phyloP scores from a whole-genome alignment of 2,329 filamentous ascomycete species.

The Colletotrichum horii region DNA sequence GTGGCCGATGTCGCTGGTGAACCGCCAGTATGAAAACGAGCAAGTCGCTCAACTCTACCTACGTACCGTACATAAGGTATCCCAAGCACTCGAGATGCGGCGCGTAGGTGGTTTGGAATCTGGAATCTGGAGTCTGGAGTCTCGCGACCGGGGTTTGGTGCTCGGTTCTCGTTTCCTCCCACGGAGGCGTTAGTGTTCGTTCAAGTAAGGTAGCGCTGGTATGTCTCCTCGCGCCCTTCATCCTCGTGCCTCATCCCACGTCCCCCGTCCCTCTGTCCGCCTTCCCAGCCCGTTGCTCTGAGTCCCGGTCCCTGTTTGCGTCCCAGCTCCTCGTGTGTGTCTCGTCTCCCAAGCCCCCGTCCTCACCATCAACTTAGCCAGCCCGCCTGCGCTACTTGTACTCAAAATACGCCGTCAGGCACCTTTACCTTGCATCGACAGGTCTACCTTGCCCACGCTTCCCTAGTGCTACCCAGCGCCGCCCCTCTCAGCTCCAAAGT shows the following conservation, averaged over 20 bases:
- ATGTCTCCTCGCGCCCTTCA: not conserved
- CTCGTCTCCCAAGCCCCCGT: not conserved
- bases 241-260: not conserved
- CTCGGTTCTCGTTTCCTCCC: not conserved
- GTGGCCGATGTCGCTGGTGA: not conserved
- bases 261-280: not conserved
- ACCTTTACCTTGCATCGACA: not conserved
- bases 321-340: not conserved
- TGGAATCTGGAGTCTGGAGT: not conserved
- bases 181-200: not conserved
- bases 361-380: not conserved
- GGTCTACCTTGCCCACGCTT: not conserved
- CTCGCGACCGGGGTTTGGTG: not conserved
- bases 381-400: not conserved
- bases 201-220: not conserved
- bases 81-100: not conserved
- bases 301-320: not conserved
- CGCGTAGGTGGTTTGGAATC: not conserved
- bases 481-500: constrained; percentile 11
- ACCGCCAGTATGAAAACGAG: not conserved
- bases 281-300: not conserved
- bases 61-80: not conserved
- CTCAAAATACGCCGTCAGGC: not conserved
- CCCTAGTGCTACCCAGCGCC: not conserved
- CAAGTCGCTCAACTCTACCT: not conserved